phyloP scores from a whole-genome alignment of 306 rosid genomes.

The Datisca glomerata region DNA sequence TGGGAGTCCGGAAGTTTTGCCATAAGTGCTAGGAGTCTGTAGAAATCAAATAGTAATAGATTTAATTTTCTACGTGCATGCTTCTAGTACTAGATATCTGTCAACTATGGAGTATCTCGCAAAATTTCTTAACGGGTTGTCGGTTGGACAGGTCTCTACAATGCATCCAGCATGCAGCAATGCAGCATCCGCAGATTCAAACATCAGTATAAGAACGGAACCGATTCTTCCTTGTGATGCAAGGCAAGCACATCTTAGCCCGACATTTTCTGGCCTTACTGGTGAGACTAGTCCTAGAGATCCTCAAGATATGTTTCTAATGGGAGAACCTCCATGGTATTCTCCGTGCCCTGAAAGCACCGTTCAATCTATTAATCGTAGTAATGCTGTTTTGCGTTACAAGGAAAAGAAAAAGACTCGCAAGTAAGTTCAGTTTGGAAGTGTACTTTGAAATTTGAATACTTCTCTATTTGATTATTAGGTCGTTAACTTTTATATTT shows the following conservation, averaged over 20 bases:
- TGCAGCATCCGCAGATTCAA: constrained; percentile 76
- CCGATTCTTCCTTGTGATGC: constrained; percentile 38
- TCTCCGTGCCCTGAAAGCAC: constrained; percentile 57
- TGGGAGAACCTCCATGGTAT: constrained; percentile 95
- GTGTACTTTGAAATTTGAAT: neutral
- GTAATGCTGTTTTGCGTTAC: constrained; percentile 83
- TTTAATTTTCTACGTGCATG: no score
- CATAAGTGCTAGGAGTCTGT: no score
- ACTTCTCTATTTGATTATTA: neutral
- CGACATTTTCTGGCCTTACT: constrained; percentile 61
- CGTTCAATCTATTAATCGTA: constrained; percentile 68
- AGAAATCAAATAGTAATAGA: no score
- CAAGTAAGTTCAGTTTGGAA: constrained; percentile 49
- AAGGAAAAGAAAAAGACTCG: constrained; percentile 91
- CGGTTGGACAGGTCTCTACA: constrained; percentile 31
- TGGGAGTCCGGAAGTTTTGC: no score
- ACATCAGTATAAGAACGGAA: constrained; percentile 68
- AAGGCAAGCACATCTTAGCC: constrained; percentile 51
- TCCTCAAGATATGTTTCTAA: constrained; percentile 71
- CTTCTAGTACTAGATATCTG: no score
- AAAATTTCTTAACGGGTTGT: constrained; percentile 43
- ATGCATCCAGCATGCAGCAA: constrained; percentile 61
- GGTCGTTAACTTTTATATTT: neutral
- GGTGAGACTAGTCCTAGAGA: constrained; percentile 60
- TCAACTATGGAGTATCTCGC: no score